A percentile compares a stretch with the other conserved stretches of the same genome.
phyloP scores from a whole-genome alignment of 345 rosid species.

The Ceriops tagal region DNA sequence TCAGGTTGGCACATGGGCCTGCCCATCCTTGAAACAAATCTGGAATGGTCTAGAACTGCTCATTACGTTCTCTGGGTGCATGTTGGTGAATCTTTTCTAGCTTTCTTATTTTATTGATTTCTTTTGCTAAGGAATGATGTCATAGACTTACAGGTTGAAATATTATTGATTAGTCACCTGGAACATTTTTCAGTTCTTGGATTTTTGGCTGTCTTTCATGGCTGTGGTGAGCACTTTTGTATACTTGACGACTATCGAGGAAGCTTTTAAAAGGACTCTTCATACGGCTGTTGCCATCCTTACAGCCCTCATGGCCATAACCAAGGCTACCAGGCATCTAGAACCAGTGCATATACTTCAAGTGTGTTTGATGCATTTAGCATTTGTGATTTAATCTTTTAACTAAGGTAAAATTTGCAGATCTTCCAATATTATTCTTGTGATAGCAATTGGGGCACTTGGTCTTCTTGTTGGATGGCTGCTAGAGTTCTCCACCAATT shows the following conservation, averaged over 20 bases:
- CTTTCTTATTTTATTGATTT: not conserved
- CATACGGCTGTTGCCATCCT: slow-evolving; percentile 80
- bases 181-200: slow-evolving; percentile 79
- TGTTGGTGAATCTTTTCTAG: too few relatives aligned
- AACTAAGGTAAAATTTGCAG: slow-evolving; percentile 35
- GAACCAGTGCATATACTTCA: slow-evolving; percentile 15
- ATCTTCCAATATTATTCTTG: slow-evolving; percentile 76
- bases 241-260: slow-evolving; percentile 65
- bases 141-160: slow-evolving; percentile 12
- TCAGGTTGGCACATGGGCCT: too few relatives aligned
- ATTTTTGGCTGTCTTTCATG: slow-evolving; percentile 99
- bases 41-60: too few relatives aligned
- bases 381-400: not conserved
- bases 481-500: slow-evolving; percentile 62
- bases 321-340: slow-evolving; percentile 85
- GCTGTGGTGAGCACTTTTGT: slow-evolving; percentile 89
- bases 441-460: slow-evolving; percentile 66
- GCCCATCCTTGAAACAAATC: too few relatives aligned
- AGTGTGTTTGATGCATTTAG: slow-evolving; percentile 8
- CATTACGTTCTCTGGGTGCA: too few relatives aligned
- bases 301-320: slow-evolving; percentile 87
- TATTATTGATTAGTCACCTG: slow-evolving; percentile 16
- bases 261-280: slow-evolving; percentile 70
- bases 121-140: not conserved
- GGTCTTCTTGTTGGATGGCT: slow-evolving; percentile 79